Conservation (phyloP, 169 alveolate genomes). For the Eimeria acervulina region DNA sequence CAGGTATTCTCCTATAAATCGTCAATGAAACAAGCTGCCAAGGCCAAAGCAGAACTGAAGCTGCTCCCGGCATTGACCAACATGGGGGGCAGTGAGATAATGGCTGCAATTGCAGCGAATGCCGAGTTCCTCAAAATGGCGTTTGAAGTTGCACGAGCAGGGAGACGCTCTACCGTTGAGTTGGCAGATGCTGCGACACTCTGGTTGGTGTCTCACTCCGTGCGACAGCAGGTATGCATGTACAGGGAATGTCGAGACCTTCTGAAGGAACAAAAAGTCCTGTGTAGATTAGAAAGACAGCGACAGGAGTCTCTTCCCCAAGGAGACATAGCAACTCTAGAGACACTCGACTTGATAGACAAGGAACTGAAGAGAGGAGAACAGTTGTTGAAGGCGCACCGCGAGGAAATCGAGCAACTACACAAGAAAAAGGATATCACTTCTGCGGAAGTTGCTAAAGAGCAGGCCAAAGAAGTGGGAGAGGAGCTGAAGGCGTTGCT, state of each 20-base stretch:
- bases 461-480: neutral
- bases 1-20: neutral
- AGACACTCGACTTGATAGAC: neutral
- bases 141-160: neutral
- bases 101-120: neutral
- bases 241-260: conserved; percentile 35
- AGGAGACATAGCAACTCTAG: neutral
- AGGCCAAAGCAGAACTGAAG: neutral
- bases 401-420: neutral
- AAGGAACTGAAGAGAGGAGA: neutral
- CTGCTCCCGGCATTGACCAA: neutral
- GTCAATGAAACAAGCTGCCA: neutral
- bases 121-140: neutral
- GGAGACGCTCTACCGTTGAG: neutral
- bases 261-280: neutral
- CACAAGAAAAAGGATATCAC: neutral
- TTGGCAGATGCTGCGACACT: neutral
- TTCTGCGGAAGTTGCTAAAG: neutral
- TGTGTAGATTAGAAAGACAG: neutral
- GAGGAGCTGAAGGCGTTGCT: neutral
- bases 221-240: neutral
- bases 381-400: neutral
- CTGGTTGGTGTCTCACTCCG: neutral
- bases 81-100: neutral
- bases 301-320: neutral